Evolutionary conservation across 129 eudicot genomes (phyloP).

Genomic region (Glebionis coronaria): DNA sequence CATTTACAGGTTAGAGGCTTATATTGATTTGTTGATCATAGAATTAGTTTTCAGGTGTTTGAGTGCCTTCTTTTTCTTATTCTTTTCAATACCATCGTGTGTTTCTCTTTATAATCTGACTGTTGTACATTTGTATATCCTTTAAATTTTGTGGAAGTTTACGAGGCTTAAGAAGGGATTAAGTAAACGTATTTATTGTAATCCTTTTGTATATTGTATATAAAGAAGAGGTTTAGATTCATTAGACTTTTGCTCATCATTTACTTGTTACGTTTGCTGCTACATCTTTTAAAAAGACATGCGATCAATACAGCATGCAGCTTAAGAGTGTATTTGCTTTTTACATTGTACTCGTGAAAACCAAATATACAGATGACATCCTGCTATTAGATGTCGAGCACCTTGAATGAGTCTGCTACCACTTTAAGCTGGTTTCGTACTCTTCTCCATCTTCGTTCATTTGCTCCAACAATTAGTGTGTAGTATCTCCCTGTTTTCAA

Average conservation of each 20-base stretch:
- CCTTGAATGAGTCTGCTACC: conserved; percentile 87
- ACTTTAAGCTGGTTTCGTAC: conserved; percentile 77
- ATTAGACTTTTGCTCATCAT: neutral
- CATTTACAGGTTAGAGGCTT: conserved; percentile 25
- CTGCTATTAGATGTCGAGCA: conserved; percentile 55
- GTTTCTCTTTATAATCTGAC: conserved; percentile 25
- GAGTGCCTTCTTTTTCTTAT: conserved; percentile 17
- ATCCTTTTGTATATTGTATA: conserved; percentile 52
- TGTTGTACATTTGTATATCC: conserved; percentile 44
- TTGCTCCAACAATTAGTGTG: conserved; percentile 86
- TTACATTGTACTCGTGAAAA: conserved; percentile 26
- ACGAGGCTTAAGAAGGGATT: conserved; percentile 32
- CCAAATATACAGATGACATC: conserved; percentile 22
- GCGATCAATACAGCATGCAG: conserved; percentile 4
- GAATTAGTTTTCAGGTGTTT: conserved; percentile 11
- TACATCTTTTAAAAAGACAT: neutral
- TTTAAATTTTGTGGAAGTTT: conserved; percentile 26
- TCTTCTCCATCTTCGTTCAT: conserved; percentile 81
- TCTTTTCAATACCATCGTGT: conserved; percentile 25
- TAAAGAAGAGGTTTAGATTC: conserved; percentile 45
- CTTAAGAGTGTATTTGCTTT: conserved; percentile 24
- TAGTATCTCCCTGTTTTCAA: conserved; percentile 74
- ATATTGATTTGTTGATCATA: conserved; percentile 48
- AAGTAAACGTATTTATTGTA: conserved; percentile 44
- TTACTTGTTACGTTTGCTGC: conserved; percentile 7